phyloP scores from a whole-genome alignment of 2,329 filamentous ascomycete genomes.

The Neurospora sp. region DNA sequence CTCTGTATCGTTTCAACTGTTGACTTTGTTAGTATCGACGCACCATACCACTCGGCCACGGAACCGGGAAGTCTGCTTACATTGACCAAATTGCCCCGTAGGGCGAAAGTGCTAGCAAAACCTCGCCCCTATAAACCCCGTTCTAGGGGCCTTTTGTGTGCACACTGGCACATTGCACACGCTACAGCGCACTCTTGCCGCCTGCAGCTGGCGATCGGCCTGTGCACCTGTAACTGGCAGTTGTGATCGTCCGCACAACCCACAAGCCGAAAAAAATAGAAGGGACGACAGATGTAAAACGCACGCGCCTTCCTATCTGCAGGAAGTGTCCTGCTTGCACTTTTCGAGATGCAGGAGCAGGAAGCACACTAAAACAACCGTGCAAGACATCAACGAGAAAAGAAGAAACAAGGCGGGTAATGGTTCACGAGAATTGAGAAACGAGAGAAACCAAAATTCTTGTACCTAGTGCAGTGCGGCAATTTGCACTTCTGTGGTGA shows the following conservation, averaged over 20 bases:
- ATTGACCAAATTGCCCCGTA: constrained; percentile 21
- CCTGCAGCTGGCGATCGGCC: neutral
- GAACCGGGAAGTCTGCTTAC: constrained; percentile 8
- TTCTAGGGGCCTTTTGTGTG: neutral
- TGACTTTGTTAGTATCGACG: constrained; percentile 5
- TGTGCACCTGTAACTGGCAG: neutral
- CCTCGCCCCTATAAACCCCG: constrained; percentile 1
- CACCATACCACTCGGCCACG: constrained; percentile 5
- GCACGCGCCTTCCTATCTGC: neutral
- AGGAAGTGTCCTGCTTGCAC: neutral
- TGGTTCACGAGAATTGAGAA: neutral
- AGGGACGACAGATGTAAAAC: neutral
- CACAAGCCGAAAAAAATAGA: neutral
- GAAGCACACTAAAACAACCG: neutral
- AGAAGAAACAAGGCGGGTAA: neutral
- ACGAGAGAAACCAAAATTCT: neutral
- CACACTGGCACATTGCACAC: neutral
- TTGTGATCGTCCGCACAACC: neutral
- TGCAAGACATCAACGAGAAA: neutral
- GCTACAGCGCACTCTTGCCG: neutral
- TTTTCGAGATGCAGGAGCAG: neutral
- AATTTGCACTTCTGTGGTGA: neutral
- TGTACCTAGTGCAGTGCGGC: neutral
- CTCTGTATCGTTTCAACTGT: constrained; percentile 38
- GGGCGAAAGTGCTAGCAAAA: neutral